Base-by-base conservation (phyloP, 208 protist species). In the Acanthamoeba royreba region DNA sequence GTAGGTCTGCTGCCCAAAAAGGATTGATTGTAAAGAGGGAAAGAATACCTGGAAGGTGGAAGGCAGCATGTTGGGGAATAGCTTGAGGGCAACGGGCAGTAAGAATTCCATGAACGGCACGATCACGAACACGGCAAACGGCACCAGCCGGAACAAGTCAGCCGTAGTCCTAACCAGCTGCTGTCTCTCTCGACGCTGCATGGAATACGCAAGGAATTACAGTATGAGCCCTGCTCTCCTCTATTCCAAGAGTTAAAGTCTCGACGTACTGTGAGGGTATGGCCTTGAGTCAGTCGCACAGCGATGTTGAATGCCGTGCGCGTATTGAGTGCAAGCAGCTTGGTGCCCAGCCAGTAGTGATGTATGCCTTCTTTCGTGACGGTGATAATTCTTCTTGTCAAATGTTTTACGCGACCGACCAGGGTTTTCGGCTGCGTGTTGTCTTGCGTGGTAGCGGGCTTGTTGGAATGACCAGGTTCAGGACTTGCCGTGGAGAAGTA, bases 11-110 rank as follows among this genome's bases (percentile, higher is more conserved):
- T n/a, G n/a, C n/a, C n/a, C n/a, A n/a, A n/a, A n/a, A n/a, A n/a
- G 92, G 63, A 17, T 28, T 15, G 13, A 72, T 90, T 85, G 72
- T 90, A 98, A 97, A 28, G 25, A 40, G 25, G 15, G 0, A 17
- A 25, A 43, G 40, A 9, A 2, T n/a, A 55, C 74, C 45, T 91
- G 52, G 95, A 99, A 99, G 11, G 98, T 99, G n/a, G 97, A 98
- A 40, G 99, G 99, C 77, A 99, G 98, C 66, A 99, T 96, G n/a
- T 98, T 98, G 43, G 99, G 99, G 96, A 99, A 99, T 94, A 99
- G 98, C 93, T 99, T 99, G 42, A 99, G 96, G 19, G 98, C 96
- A 42, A 99, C 96, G 4, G 99, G 99, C 55, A 99, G 96, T 55
- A 99, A 95, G 58, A 99, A 97, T 94, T 99, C 99, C 31, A 98